A percentile compares a stretch with the other conserved stretches of the same genome.
Conservation (phyloP, 2,329 filamentous ascomycete genomes). For the Leptosphaerulina australis region DNA sequence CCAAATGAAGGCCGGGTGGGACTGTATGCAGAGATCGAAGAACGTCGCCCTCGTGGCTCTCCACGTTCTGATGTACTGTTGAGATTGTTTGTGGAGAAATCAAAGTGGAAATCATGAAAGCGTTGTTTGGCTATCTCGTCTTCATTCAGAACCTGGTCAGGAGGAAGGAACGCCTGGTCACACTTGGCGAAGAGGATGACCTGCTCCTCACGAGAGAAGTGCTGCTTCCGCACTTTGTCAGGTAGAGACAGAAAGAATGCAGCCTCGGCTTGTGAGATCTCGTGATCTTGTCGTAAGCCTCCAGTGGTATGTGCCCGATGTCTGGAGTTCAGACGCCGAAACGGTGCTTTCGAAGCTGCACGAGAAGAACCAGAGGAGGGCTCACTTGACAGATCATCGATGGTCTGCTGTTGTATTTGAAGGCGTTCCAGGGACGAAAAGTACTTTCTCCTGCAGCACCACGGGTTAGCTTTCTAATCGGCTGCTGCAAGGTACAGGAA, state of each 20-base stretch:
- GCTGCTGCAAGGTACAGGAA: conserved; percentile 40
- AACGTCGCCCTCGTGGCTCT: conserved; percentile 27
- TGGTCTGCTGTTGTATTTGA: conserved; percentile 63
- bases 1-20: conserved; percentile 23
- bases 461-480: conserved; percentile 29
- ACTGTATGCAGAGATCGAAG: conserved; percentile 27
- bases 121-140: conserved; percentile 34
- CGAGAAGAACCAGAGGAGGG: conserved; percentile 34
- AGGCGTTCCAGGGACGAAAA: conserved; percentile 75
- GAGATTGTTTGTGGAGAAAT: conserved; percentile 26
- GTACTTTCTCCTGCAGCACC: conserved; percentile 62
- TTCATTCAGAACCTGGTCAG: conserved; percentile 10
- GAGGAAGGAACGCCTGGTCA: conserved; percentile 25
- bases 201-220: conserved; percentile 76
- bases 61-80: conserved; percentile 13
- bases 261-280: conserved; percentile 61
- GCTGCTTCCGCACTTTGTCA: conserved; percentile 72
- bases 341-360: conserved; percentile 22
- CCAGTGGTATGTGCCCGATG: conserved; percentile 3
- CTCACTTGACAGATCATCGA: conserved; percentile 24
- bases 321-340: conserved; percentile 9
- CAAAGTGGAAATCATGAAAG: conserved; percentile 43
- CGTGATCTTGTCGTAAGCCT: conserved; percentile 29
- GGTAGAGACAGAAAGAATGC: conserved; percentile 74
- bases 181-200: conserved; percentile 57